Base-by-base conservation (phyloP, 1,284 basidiomycete genomes). In the Stereum hirsutum region DNA sequence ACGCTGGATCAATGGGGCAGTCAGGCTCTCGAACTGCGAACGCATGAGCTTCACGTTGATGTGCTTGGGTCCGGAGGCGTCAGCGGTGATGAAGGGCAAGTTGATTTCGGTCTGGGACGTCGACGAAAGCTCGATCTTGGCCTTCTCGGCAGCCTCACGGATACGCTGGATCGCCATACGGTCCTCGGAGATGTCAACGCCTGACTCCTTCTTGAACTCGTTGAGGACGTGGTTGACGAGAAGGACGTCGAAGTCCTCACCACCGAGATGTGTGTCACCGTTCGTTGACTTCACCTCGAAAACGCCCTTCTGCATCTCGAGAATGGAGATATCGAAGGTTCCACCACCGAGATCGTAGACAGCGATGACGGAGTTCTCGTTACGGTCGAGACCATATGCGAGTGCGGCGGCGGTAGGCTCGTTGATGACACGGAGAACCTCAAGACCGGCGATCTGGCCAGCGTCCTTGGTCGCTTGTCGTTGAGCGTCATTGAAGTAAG, bases 211-310 rank as follows among this genome's bases (percentile, higher is more conserved):
- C 81, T 97, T 89, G 84, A 97, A 98, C 64, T 93, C 88, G 49
- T 76, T 72, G 43, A 97, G 68, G 58, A 99, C 75, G 69, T 91
- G 71, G 56, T 96, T 80, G 54, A 98, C 87, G 32, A 98, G 79
- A 37, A 82, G 69, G 53, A 96, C 86, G 60, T 98, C 93, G 58
- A 98, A 98, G 68, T 99, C 95, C 68, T 99, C 95, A 63, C 95
- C 95, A 67, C 95, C 95, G 48, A 99, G 81, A 64, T 99, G 95
- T 20, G 95, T 98, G 66, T 99, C 94, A 67, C 95, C 95, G 62
- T 97, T 97, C 52, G 95, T 99, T 1, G 95, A 97, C 74, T 97
- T 97, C 62, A 99, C 95, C 65, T 98, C 95, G 64, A 98, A 99
- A 20, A 99, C 93, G 56, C 95, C 95, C 69, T 96, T 94, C 66